Evolutionary conservation across 805 yeast species (phyloP), one percentile per base, ranked within the genome.

Genomic region (Jamesozyma rosinii): DNA sequence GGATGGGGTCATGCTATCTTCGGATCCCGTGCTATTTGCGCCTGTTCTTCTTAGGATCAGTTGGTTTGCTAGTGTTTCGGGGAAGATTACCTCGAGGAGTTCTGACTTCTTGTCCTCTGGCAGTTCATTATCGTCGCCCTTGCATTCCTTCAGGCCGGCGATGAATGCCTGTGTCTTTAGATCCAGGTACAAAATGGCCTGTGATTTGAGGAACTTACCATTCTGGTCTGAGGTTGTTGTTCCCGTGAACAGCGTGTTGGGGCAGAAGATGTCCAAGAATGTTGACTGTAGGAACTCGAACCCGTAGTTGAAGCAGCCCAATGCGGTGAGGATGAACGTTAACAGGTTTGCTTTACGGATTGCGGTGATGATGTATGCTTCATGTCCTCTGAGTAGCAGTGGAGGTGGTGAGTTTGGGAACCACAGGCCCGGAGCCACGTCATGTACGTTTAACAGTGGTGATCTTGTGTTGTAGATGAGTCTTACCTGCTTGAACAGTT

Each of bases 101-200:
- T 81, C 89, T 44, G 72, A 17, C 40, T 49, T 48, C 19, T 44
- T 47, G 6, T 45, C 43, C 10, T 31, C 15, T 4, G 49, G 44
- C 2, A 52, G 46, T 10, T 33, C 43, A 33, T 49, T 44, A 11
- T 36, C 24, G 15, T 40, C 50, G 20, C 42, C 48, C 13, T 45
- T 44, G 27, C 21, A 34, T 4, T 51, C 70, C 55, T 82, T 85
- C 46, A 89, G 63, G 0, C 95, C 95, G 1, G 96, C 81, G 18
- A 92, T 88, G 57, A 79, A 92, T 0, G 96, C 95, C 63, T 92
- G 98, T 0, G 98, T 92, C 60, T 92, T 92, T 58, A 92, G 71
- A 52, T 92, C 97, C 33, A 92, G 68, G 52, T 73, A 87, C 40
- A 92, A 64, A 11, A 76, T 77, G 0, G 92, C 88, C 52, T 86